Base-by-base conservation (phyloP, 371 early-diverging fungal species). In the Actinomortierella wolfii region DNA sequence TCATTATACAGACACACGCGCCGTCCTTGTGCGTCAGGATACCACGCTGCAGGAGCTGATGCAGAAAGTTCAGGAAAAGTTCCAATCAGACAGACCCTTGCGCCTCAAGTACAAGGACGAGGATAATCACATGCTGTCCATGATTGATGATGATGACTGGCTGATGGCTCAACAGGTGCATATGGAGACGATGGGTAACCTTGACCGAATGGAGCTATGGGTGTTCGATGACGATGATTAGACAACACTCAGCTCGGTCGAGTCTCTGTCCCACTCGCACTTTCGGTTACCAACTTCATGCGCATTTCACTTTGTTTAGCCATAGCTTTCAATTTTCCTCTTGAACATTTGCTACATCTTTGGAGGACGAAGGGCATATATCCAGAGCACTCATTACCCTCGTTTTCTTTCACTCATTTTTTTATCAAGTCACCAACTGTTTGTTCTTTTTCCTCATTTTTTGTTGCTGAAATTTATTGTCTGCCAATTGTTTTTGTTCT, bases 71-170 rank as follows among this genome's bases (percentile, higher is more conserved):
- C 80, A 82, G 40, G 86, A 88, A 26, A 96, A 96, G 67, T 86
- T 92, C 57, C 64, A 78, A 8, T 54, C 66, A 1, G 62, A 68
- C 34, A 67, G 54, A 49, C 78, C 68, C 0, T 77, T 93, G 20
- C 82, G 83, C 25, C 79, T 97, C 25, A 87, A 91, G 69, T 97
- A 94, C 76, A 86, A 86, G 67, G 97, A 97, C 63, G 94, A 94
- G 62, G 96, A 94, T 51, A 86, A 89, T 55, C 92, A 92, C 61
- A 79, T 90, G 69, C 90, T 96, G 15, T 75, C 90, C 42, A 92
- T 97, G 87, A 90, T 90, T 23, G 96, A 96, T 75, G 87, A 95
- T 34, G 97, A 96, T 58, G 97, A 97, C 79, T 83, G 93, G 67
- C 86, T 89, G 58, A 87, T 95, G 77, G 95, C 94, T 29, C 79